A percentile compares a stretch with the other conserved stretches of the same genome.
phyloP scores from a whole-genome alignment of 2,329 filamentous ascomycete genomes.

The Phialophora verrucosa region DNA sequence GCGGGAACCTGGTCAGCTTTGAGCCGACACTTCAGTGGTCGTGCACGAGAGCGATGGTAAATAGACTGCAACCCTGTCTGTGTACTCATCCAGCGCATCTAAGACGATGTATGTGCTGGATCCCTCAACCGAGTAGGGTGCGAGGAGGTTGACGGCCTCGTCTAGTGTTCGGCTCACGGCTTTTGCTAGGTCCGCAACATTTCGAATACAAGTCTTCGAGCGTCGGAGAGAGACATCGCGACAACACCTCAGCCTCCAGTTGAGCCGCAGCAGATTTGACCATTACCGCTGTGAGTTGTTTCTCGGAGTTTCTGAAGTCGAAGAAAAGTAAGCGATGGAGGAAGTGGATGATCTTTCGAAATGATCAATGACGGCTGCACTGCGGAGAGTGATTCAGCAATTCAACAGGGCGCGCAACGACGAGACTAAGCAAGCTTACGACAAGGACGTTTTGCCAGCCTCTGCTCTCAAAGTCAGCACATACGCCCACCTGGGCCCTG shows the following conservation, averaged over 20 bases:
- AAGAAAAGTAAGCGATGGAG: conserved; percentile 36
- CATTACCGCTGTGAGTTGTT: conserved; percentile 27
- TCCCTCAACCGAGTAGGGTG: neutral
- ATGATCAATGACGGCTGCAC: neutral
- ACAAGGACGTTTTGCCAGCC: neutral
- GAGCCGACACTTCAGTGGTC: neutral
- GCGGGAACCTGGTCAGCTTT: neutral
- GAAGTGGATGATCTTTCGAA: conserved; percentile 5
- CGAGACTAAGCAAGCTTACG: neutral
- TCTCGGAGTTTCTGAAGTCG: conserved; percentile 35
- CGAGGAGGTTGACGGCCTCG: neutral
- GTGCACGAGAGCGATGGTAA: neutral
- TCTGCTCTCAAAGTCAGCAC: neutral
- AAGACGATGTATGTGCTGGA: conserved; percentile 1
- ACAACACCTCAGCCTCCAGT: neutral
- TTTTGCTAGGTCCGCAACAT: neutral
- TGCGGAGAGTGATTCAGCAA: neutral
- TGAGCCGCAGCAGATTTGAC: conserved; percentile 27
- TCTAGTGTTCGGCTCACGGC: conserved; percentile 1
- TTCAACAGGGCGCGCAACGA: neutral
- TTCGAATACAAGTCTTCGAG: conserved; percentile 23
- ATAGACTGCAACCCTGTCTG: neutral
- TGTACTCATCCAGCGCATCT: conserved; percentile 15
- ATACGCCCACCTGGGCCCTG: neutral
- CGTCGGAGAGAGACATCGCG: neutral